Evolutionary conservation across 139 green algal species (phyloP).

Genomic region (Chlorella sorokiniana): DNA sequence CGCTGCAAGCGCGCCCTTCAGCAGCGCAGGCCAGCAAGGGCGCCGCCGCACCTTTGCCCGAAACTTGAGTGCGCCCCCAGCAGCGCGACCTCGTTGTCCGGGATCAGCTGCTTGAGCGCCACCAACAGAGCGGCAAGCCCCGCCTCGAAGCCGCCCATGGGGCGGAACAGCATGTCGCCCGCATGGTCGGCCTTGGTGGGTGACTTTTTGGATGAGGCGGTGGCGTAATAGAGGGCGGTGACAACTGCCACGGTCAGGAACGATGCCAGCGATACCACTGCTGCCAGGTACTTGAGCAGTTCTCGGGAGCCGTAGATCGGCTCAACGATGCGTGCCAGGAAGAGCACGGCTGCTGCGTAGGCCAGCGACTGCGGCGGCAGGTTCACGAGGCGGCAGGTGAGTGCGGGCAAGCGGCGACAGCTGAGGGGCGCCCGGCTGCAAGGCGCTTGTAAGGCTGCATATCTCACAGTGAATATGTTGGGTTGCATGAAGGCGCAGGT

Average conservation of each 20-base stretch:
- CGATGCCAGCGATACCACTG: constrained; percentile 46
- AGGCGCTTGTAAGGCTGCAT: background rate
- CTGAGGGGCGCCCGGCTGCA: background rate
- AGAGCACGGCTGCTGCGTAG: constrained; percentile 62
- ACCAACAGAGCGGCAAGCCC: constrained; percentile 84
- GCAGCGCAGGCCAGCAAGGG: background rate
- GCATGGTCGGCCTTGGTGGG: background rate
- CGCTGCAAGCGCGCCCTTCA: no score
- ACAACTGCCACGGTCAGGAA: constrained; percentile 43
- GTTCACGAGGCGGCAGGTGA: background rate
- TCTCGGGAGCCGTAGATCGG: constrained; percentile 82
- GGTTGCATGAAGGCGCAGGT: constrained; percentile 47
- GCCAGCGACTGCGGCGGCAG: constrained; percentile 63
- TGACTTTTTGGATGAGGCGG: background rate
- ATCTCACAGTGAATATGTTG: constrained; percentile 35
- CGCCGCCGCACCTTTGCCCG: constrained; percentile 62
- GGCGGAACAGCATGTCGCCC: background rate
- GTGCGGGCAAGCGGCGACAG: background rate
- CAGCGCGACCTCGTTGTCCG: constrained; percentile 84
- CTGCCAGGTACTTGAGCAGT: constrained; percentile 79
- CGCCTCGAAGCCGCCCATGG: constrained; percentile 78
- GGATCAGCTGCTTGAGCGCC: constrained; percentile 91
- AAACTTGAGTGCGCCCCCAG: constrained; percentile 70
- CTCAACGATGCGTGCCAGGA: constrained; percentile 81
- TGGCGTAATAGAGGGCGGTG: background rate